Conservation (phyloP, 257 asterid species). For the Capsicum chinense region DNA sequence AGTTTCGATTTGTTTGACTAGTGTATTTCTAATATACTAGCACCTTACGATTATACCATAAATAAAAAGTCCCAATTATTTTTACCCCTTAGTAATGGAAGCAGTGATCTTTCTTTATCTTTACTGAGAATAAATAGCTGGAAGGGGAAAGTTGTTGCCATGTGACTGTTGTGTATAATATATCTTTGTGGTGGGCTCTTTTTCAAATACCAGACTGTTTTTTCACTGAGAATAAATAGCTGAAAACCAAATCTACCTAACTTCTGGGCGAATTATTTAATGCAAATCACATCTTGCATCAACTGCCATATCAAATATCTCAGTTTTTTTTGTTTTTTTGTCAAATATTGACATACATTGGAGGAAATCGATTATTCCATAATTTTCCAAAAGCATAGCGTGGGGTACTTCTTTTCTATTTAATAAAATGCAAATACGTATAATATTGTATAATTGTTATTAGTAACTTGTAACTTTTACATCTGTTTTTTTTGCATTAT, state of each 20-base stretch:
- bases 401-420: no score
- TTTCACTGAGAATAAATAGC: neutral
- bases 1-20: no score
- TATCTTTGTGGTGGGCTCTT: no score
- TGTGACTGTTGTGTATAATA: no score
- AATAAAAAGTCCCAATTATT: neutral
- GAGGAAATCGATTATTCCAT: neutral
- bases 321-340: neutral
- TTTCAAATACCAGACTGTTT: no score
- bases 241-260: conserved; percentile 17
- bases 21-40: no score
- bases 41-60: neutral
- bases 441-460: no score
- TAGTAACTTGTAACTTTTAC: no score
- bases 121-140: neutral
- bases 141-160: neutral
- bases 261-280: neutral
- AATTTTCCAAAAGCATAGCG: neutral
- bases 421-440: no score
- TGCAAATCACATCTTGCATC: neutral
- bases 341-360: neutral
- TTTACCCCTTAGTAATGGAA: neutral
- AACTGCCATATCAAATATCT: neutral
- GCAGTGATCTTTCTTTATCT: neutral
- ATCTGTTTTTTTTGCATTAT: no score